Evolutionary conservation across 371 early-diverging fungal genomes (phyloP), one percentile per base, ranked within the genome.

Genomic region (Mucor racemosus): DNA sequence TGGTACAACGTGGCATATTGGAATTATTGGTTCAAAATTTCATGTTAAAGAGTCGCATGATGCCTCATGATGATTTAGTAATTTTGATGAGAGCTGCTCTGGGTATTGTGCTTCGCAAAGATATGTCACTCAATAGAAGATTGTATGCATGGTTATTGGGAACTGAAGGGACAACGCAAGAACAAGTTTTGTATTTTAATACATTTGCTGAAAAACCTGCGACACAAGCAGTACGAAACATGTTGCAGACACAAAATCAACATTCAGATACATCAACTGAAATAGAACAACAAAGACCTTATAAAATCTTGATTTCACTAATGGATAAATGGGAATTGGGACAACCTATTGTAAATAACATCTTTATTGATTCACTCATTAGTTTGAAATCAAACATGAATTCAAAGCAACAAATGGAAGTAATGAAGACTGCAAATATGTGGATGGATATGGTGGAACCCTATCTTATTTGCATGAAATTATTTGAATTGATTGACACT

Each of bases 121-220:
- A 97, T 72, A 97, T 97, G 95, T 95, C 97, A 3, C 85, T 97
- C 26, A 97, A 95, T 65, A 79, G 97, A 54, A 80, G 98, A 40
- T 78, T 97, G 33, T 96, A 95, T 76, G 86, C 95, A 6, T 97
- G 97, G 97, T 74, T 97, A 4, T 76, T 95, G 33, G 95, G 82
- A 39, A 75, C 60, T 33, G 79, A 77, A 13, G 64, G 66, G 0
- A 61, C 61, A 5, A 63, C 79, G 1, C 79, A 79, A 36, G 63
- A 71, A 5, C 81, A 84, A 26, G 39, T 75, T 9, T 46, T 44
- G 11, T 84, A 84, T 53, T 81, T 84, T 14, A 60, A 67, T 26
- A 61, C 65, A 4, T 79, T 65, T 70, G 80, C 74, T 6, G 78
- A 81, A 62, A 76, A 72, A 35, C 68, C 84, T 46, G 75, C 78